Base-by-base conservation (phyloP, 108 stramenopile species). In the Cylindrotheca fusiformis region DNA sequence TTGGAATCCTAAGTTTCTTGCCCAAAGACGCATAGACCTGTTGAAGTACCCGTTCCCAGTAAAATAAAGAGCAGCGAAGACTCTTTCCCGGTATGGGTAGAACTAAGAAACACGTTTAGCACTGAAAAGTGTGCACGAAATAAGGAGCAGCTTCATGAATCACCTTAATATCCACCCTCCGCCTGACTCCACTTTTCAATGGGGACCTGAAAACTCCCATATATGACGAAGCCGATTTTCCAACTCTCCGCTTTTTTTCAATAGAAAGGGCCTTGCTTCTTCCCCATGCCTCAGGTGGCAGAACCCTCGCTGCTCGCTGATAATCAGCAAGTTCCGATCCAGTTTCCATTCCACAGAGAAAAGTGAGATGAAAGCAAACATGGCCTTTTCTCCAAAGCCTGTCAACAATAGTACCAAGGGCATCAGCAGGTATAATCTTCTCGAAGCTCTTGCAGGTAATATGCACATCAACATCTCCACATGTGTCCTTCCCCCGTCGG, bases 91-190 rank as follows among this genome's bases (percentile, higher is more conserved):
- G 48, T 75, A 74, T 1, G 76, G 78, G 67, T 77, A 77, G 50
- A 80, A 68, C 46, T 85, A 81, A 54, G 82, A 79, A n/a, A n/a
- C n/a, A n/a, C n/a, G n/a, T n/a, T n/a, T n/a, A n/a, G n/a, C n/a
- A n/a, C n/a, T n/a, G n/a, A n/a, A n/a, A n/a, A n/a, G n/a, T n/a
- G n/a, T n/a, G n/a, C n/a, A n/a, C n/a, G n/a, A n/a, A n/a, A n/a
- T n/a, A n/a, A n/a, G n/a, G n/a, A n/a, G n/a, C n/a, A n/a, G n/a
- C n/a, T n/a, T n/a, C n/a, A n/a, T n/a, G n/a, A n/a, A n/a, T n/a
- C n/a, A n/a, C n/a, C 41, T 85, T 85, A 55, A 85, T 85, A 63
- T 85, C 84, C n/a, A 85, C 55, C 45, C 84, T 54, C 20, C 84
- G 58, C 22, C 66, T 46, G 22, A 48, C 66, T 1, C 54, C 63